Evolutionary conservation across 108 stramenopile genomes (phyloP).

Genomic region (Schizochytrium sp.): DNA sequence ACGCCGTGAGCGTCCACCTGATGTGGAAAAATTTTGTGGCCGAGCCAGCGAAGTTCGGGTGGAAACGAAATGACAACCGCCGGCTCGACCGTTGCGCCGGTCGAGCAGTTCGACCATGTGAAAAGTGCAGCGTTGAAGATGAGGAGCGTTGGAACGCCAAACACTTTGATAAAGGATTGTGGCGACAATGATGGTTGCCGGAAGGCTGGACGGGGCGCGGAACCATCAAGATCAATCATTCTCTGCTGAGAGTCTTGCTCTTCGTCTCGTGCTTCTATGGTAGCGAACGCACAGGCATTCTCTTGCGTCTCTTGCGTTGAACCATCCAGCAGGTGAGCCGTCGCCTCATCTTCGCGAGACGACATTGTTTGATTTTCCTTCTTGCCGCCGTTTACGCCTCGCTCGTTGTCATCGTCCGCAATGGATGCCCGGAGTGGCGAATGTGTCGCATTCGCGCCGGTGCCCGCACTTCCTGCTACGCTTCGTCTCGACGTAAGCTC

Average conservation of each 20-base stretch:
- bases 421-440: too few relatives aligned
- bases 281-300: too few relatives aligned
- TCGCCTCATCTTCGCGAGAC: too few relatives aligned
- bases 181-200: neutral
- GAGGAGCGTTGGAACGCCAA: neutral
- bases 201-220: too few relatives aligned
- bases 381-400: too few relatives aligned
- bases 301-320: too few relatives aligned
- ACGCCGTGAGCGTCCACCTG: neutral
- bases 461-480: too few relatives aligned
- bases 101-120: conserved; percentile 13
- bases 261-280: too few relatives aligned
- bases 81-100: neutral
- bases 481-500: neutral
- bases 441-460: too few relatives aligned
- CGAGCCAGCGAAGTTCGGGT: neutral
- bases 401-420: too few relatives aligned
- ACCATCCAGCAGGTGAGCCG: too few relatives aligned
- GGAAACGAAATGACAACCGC: neutral
- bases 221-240: neutral
- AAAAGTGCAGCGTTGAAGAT: neutral
- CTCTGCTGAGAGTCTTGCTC: neutral
- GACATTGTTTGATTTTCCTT: too few relatives aligned
- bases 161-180: neutral
- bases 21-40: neutral